Percentiles rank a stretch among this genome's conserved stretches.
Evolutionary conservation across 768 basidiomycete species (phyloP).

Genomic region (Xerocomus potaroensis): DNA sequence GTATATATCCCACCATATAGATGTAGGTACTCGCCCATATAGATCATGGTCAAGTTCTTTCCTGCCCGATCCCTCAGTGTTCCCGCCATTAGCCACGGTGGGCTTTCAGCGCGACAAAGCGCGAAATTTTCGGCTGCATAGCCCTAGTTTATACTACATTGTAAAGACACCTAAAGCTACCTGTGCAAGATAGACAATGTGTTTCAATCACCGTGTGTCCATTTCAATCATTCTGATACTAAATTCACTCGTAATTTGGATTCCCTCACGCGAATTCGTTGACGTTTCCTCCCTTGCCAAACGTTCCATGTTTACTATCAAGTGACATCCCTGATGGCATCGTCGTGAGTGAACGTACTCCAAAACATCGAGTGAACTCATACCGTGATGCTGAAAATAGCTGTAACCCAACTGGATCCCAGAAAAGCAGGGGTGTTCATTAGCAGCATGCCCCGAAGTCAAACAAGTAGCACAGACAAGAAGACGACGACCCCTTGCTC

Average conservation of each 20-base stretch:
- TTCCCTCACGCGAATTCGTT: neutral
- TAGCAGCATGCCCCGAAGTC: neutral
- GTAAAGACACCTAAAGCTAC: no score
- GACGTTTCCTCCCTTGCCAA: conserved; percentile 7
- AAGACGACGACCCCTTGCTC: neutral
- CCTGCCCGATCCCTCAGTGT: no score
- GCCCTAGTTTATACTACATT: neutral
- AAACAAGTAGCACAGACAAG: conserved; percentile 3
- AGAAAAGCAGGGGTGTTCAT: no score
- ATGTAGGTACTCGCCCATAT: no score
- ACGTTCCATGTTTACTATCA: conserved; percentile 23
- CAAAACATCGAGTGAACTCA: neutral
- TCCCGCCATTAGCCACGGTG: no score
- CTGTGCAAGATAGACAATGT: no score
- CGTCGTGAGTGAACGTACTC: neutral
- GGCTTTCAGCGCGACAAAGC: no score
- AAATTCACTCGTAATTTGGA: conserved; percentile 14
- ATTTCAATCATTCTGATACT: neutral
- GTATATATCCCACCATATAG: no score
- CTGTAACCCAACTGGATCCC: conserved; percentile 11
- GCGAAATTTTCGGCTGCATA: neutral
- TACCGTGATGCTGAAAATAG: conserved; percentile 14
- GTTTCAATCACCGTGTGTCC: neutral
- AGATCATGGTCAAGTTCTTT: no score
- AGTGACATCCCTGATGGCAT: conserved; percentile 22